Evolutionary conservation across 768 basidiomycete genomes (phyloP), one percentile per base, ranked within the genome.

Genomic region (Boletus tylopilopsis): DNA sequence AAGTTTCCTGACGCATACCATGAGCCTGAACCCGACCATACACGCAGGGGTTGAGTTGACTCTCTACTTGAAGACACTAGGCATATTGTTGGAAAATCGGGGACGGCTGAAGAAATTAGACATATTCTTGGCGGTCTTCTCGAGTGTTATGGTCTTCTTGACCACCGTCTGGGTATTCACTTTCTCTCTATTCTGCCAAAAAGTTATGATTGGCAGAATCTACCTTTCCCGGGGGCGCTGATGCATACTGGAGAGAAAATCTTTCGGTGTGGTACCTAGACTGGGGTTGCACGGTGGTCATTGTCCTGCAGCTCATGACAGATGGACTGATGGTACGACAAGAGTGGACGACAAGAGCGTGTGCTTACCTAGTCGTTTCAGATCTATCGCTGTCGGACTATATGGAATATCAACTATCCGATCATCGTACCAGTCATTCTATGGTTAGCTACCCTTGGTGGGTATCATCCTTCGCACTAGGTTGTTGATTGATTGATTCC

Each of bases 341-440:
- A 18, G 18, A 1, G 2, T 38, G 8, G n/a, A 11, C 18, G 9
- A 33, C 18, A n/a, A 18, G 33, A 16, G n/a, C 12, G 29, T 9
- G 7, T 32, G 27, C 27, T 59, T 16, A 59, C 19, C 33, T 6
- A 10, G 27, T 29, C 12, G 35, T 21, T 69, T 21, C 36, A 75
- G 74, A 61, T 76, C 19, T 63, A 71, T 49, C 74, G 72, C 25
- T 71, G 70, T 55, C 68, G 50, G 27, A 53, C 71, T 22, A 51
- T 75, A 29, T 75, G 70, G 68, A 40, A 60, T 21, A 54, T 24
- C 23, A n/a, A 49, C 38, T 24, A 25, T 2, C 49, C 42, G 15
- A 23, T 61, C 18, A 3, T 50, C 16, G 10, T 55, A 19, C 64
- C 66, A 16, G 10, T 37, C 27, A 24, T 52, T 40, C 18, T 68